Evolutionary conservation across 805 yeast genomes (phyloP).

Genomic region (Lachancea dasiensis): DNA sequence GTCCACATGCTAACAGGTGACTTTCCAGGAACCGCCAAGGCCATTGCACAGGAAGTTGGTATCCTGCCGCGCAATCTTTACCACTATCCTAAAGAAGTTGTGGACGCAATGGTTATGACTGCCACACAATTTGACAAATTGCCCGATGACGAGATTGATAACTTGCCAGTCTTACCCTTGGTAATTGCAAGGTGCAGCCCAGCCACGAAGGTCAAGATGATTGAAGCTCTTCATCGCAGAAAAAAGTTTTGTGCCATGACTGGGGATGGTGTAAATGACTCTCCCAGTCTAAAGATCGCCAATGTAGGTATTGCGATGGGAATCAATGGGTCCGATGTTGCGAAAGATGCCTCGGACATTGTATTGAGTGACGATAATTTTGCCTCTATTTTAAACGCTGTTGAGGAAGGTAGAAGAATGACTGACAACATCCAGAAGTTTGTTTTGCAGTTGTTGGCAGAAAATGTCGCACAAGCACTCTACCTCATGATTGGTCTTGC

Average conservation of each 20-base stretch:
- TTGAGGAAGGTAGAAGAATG: conserved; percentile 96
- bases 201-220: conserved; percentile 85
- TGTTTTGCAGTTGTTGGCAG: conserved; percentile 88
- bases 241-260: conserved; percentile 98
- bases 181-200: conserved; percentile 95
- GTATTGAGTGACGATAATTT: conserved; percentile 94
- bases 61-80: conserved; percentile 58
- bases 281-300: conserved; percentile 92
- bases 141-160: conserved; percentile 62
- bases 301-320: conserved; percentile 96
- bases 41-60: conserved; percentile 86
- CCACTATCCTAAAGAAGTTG: conserved; percentile 32
- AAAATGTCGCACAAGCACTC: conserved; percentile 87
- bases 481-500: conserved; percentile 78
- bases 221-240: conserved; percentile 79
- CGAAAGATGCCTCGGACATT: conserved; percentile 98
- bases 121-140: conserved; percentile 78
- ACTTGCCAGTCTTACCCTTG: conserved; percentile 70
- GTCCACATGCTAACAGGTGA: conserved; percentile 99
- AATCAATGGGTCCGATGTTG: conserved; percentile 92
- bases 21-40: conserved; percentile 76
- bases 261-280: conserved; percentile 99
- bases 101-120: conserved; percentile 63
- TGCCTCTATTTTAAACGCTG: conserved; percentile 51
- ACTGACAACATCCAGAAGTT: conserved; percentile 92